A percentile compares a stretch with the other conserved stretches of the same genome.
Conservation (phyloP, 305 asterid genomes). For the Fraxinus floribunda region DNA sequence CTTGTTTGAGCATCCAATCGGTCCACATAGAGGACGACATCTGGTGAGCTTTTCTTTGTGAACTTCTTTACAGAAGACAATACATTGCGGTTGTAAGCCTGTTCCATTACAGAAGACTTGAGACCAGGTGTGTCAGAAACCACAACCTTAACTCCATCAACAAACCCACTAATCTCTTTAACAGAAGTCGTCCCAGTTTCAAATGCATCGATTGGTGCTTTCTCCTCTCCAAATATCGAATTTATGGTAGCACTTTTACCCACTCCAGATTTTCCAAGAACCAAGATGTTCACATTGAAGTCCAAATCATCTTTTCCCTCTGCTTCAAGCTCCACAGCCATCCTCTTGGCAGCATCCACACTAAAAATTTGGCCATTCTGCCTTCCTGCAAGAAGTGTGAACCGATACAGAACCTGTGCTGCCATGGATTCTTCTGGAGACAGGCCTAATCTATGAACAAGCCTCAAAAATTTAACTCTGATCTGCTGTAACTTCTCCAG, state of each 20-base stretch:
- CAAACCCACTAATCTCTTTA: constrained; percentile 53
- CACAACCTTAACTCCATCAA: constrained; percentile 72
- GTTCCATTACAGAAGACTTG: constrained; percentile 67
- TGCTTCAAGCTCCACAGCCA: constrained; percentile 66
- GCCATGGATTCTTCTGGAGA: constrained; percentile 79
- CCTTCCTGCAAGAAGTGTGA: constrained; percentile 76
- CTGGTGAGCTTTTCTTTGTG: constrained; percentile 71
- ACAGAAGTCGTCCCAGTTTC: constrained; percentile 61
- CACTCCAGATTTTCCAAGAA: constrained; percentile 85
- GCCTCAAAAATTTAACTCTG: constrained; percentile 84
- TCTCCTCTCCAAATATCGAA: constrained; percentile 78
- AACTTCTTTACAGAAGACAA: constrained; percentile 59
- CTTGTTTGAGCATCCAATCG: constrained; percentile 81
- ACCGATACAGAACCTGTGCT: constrained; percentile 74
- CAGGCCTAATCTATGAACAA: constrained; percentile 70
- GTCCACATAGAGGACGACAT: constrained; percentile 81
- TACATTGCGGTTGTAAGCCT: constrained; percentile 57
- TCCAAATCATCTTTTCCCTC: constrained; percentile 53
- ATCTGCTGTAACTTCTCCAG: constrained; percentile 73
- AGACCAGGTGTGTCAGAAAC: constrained; percentile 87
- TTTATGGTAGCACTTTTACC: constrained; percentile 91
- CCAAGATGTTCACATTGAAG: constrained; percentile 72
- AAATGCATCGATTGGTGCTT: constrained; percentile 63
- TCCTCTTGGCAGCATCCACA: constrained; percentile 71
- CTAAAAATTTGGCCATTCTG: constrained; percentile 59